Evolutionary conservation across 2,329 filamentous ascomycete species (phyloP).

Genomic region (Penicillium digitatum): DNA sequence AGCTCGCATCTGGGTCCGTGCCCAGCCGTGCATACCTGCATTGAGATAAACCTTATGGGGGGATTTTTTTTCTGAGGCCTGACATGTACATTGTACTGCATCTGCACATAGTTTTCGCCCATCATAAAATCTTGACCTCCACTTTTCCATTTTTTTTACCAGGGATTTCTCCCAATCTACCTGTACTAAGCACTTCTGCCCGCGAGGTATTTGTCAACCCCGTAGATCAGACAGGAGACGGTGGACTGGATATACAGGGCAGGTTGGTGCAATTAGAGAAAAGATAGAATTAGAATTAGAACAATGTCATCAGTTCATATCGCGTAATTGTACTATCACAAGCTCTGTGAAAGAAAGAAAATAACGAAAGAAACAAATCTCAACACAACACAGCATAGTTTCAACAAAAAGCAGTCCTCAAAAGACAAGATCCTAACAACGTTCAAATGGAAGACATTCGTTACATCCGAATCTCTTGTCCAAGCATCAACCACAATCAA

Average conservation of each 20-base stretch:
- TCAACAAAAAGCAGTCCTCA: constrained; percentile 8
- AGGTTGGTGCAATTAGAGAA: not conserved
- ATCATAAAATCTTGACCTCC: not conserved
- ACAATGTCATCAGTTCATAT: constrained; percentile 22
- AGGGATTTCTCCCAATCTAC: not conserved
- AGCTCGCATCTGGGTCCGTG: constrained; percentile 3
- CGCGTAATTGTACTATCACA: constrained; percentile 20
- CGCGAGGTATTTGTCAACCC: not conserved
- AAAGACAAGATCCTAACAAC: constrained; percentile 1
- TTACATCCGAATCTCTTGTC: not conserved
- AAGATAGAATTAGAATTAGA: not conserved
- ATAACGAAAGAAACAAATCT: constrained; percentile 4
- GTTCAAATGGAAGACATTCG: not conserved
- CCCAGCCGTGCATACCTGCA: constrained; percentile 7
- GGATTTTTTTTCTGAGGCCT: not conserved
- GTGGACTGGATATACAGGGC: constrained; percentile 9
- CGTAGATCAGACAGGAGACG: not conserved
- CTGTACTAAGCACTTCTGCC: not conserved
- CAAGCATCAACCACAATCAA: constrained; percentile 5
- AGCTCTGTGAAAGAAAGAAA: not conserved
- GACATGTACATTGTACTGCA: constrained; percentile 2
- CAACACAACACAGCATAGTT: constrained; percentile 8
- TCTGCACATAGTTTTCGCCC: not conserved
- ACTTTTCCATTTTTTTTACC: not conserved
- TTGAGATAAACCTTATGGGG: constrained; percentile 4